phyloP scores from a whole-genome alignment of 345 rosid genomes.

The Eucalyptus cloeziana region DNA sequence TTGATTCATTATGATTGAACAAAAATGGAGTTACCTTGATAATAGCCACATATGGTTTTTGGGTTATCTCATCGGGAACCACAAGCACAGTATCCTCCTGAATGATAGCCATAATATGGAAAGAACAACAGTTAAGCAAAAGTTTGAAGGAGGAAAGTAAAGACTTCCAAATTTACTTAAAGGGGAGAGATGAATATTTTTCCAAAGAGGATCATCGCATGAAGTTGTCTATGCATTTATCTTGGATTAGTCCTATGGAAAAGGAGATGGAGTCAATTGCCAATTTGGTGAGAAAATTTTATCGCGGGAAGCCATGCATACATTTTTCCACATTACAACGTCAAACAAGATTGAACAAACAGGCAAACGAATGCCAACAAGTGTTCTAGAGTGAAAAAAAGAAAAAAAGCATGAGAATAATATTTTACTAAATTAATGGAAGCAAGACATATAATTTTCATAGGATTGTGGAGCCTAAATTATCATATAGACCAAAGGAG shows the following conservation, averaged over 20 bases:
- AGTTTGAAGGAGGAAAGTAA: not conserved
- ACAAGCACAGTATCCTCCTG: slow-evolving; percentile 92
- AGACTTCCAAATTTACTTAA: not conserved
- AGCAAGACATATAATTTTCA: too few species aligned
- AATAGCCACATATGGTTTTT: slow-evolving; percentile 88
- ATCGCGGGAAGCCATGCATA: too few species aligned
- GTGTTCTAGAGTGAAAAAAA: not conserved
- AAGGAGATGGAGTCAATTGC: not conserved
- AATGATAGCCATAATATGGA: not conserved
- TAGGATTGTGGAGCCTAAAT: too few species aligned
- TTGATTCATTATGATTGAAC: too few species aligned
- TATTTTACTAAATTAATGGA: too few species aligned
- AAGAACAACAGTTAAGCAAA: not conserved
- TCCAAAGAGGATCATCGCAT: too few species aligned
- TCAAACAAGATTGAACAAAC: not conserved
- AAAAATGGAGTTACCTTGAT: slow-evolving; percentile 47
- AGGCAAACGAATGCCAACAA: not conserved
- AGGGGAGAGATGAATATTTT: not conserved
- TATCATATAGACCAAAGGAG: too few species aligned
- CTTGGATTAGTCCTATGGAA: too few species aligned
- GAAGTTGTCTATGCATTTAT: too few species aligned
- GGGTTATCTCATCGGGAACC: slow-evolving; percentile 53
- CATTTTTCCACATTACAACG: too few species aligned
- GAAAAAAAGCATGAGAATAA: too few species aligned
- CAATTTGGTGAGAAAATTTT: not conserved